Evolutionary conservation across 2,329 filamentous ascomycete species (phyloP).

Genomic region (Calcarisporium arbuscula): DNA sequence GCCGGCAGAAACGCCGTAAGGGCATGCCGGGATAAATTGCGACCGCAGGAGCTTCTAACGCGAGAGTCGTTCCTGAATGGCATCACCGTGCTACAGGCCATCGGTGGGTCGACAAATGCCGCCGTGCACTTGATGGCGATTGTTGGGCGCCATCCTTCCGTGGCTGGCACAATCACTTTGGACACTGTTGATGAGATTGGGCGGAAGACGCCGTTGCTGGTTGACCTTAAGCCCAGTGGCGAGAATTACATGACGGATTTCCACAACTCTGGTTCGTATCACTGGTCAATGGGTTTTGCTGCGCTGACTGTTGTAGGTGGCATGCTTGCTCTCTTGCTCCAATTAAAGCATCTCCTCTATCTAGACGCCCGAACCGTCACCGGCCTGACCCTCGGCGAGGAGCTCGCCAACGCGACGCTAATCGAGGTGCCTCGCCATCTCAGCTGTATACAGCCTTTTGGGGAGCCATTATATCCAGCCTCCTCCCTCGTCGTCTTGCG

Average conservation of each 20-base stretch:
- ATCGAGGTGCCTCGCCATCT: constrained; percentile 37
- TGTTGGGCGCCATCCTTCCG: constrained; percentile 62
- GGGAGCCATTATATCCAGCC: constrained; percentile 58
- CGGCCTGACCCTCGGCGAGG: constrained; percentile 74
- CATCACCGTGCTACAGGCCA: constrained; percentile 77
- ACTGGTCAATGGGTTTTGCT: too few relatives aligned
- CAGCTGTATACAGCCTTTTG: constrained; percentile 59
- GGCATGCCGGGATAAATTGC: constrained; percentile 57
- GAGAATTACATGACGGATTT: constrained; percentile 87
- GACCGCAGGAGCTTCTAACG: constrained; percentile 64
- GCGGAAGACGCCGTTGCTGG: constrained; percentile 71
- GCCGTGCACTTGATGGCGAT: constrained; percentile 85
- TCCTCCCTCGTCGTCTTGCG: constrained; percentile 77
- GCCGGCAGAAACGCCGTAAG: constrained; percentile 64
- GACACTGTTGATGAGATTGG: constrained; percentile 75
- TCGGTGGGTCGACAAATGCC: constrained; percentile 80
- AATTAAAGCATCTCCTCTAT: constrained; percentile 69
- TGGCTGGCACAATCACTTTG: constrained; percentile 59
- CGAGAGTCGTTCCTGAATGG: constrained; percentile 77
- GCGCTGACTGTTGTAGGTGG: too few relatives aligned
- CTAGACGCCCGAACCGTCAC: constrained; percentile 77
- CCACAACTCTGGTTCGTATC: constrained; percentile 55
- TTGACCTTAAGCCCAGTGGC: constrained; percentile 80
- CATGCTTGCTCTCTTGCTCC: constrained; percentile 72
- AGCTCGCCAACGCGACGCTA: constrained; percentile 63